Evolutionary conservation across 139 green algal genomes (phyloP), one percentile per base, ranked within the genome.

Genomic region (Pseudopediastrum boryanum): DNA sequence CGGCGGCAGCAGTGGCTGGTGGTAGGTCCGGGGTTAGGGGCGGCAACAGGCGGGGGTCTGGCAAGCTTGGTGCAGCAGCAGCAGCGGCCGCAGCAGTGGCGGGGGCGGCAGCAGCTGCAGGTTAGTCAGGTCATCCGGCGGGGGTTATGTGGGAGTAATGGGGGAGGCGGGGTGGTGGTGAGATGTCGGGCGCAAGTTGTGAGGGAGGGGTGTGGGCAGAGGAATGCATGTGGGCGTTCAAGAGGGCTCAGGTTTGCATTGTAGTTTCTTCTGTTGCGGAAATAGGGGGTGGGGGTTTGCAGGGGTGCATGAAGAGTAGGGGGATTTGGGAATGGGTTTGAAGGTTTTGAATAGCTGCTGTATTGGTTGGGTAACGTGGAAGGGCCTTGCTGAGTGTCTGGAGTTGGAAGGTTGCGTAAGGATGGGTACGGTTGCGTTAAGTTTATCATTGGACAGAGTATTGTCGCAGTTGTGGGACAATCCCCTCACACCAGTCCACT

Each of bases 91-190:
- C 19, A 62, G 50, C 61, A 70, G 9, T 50, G 35, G 52, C 63
- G 50, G 21, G 27, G 62, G 56, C 19, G 44, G 38, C 77, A 69
- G 41, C 68, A 70, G 43, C 56, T 44, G 74, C 58, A 25, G 3
- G 19, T 27, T 19, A 19, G 50, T 48, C 29, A 33, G 46, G 33
- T n/a, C n/a, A n/a, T n/a, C 66, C 19, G 13, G 23, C 19, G 6
- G 27, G 69, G 71, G 50, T 59, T 54, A 78, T 78, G 71, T 56
- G 71, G 42, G 54, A 29, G 56, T 70, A 12, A 29, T 56, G 46
- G 71, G 54, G 13, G 71, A 42, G n/a, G 56, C 56, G 5, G 56
- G 56, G 2, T 41, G n/a, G n/a, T 42, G 31, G 27, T 29, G 31
- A 66, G 56, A 9, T 29, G 31, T 1, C 56, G 56, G 31, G 56